Conservation (phyloP, 176 grass and related monocot species). For the Cenchrus fungigraminus region DNA sequence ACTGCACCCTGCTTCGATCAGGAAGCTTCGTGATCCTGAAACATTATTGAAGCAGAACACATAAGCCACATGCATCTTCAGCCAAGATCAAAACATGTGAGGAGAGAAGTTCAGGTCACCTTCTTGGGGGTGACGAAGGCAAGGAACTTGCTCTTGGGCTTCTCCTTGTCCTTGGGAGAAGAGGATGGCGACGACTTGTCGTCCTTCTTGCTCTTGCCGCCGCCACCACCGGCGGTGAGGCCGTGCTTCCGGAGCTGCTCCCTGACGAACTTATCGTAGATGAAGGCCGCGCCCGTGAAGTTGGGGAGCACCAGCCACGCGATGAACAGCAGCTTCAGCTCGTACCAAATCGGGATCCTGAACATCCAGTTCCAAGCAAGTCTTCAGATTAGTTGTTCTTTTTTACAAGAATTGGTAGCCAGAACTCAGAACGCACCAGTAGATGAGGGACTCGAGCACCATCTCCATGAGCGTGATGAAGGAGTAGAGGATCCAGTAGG, state of each 20-base stretch:
- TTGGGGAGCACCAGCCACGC: constrained; percentile 88
- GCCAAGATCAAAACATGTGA: background rate
- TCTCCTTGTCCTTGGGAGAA: constrained; percentile 70
- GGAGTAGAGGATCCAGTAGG: constrained; percentile 96
- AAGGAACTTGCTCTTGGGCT: constrained; percentile 68
- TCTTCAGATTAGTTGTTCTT: background rate
- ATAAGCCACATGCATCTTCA: background rate
- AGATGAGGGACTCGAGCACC: constrained; percentile 76
- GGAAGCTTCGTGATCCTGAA: constrained; percentile 47
- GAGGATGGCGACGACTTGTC: constrained; percentile 33
- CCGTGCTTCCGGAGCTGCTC: background rate
- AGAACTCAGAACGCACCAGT: constrained; percentile 42
- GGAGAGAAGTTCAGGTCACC: constrained; percentile 26
- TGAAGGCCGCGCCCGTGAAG: constrained; percentile 84
- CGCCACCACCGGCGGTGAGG: too few relatives aligned
- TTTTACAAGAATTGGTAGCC: background rate
- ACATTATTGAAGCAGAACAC: background rate
- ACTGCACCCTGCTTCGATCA: background rate
- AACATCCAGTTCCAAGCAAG: background rate
- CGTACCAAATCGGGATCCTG: constrained; percentile 88
- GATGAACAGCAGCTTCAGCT: constrained; percentile 77
- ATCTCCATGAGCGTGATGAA: constrained; percentile 91
- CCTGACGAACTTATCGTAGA: constrained; percentile 85
- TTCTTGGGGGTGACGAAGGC: constrained; percentile 60
- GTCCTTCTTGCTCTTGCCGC: constrained; percentile 32